phyloP scores from a whole-genome alignment of 2,329 filamentous ascomycete species.

The Penicillium thymicola region DNA sequence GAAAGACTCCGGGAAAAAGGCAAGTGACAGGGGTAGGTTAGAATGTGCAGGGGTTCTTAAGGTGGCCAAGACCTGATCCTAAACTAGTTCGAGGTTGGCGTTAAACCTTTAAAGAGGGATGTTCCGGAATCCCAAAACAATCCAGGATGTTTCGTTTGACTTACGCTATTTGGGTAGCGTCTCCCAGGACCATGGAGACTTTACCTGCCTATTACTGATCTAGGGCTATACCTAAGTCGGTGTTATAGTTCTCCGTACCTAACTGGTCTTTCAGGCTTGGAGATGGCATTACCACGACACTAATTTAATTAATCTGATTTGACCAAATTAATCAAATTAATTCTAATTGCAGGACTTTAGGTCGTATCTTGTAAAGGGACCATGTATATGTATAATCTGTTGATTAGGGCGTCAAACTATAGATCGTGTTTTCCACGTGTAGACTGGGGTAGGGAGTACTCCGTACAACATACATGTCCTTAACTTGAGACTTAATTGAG shows the following conservation, averaged over 20 bases:
- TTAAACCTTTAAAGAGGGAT: constrained; percentile 7
- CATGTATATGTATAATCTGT: background rate
- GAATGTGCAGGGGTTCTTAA: background rate
- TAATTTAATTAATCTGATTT: background rate
- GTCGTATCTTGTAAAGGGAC: too few relatives aligned
- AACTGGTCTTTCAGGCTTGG: background rate
- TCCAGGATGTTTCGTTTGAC: background rate
- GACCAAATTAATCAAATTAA: background rate
- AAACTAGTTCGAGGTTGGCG: constrained; percentile 10
- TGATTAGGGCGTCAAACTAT: background rate
- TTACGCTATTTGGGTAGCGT: constrained; percentile 3
- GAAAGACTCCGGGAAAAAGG: background rate
- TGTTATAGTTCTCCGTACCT: background rate
- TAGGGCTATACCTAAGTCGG: background rate
- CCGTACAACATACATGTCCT: background rate
- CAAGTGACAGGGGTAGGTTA: background rate
- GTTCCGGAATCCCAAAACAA: background rate
- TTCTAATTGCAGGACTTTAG: background rate
- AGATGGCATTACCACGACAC: background rate
- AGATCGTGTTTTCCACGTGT: constrained; percentile 1
- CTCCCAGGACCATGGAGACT: constrained; percentile 5
- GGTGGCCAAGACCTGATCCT: background rate
- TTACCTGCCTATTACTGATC: background rate
- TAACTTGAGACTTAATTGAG: background rate
- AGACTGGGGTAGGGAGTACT: background rate